Evolutionary conservation across 2,329 filamentous ascomycete genomes (phyloP).

Genomic region (Hymenoscyphus salicellus): DNA sequence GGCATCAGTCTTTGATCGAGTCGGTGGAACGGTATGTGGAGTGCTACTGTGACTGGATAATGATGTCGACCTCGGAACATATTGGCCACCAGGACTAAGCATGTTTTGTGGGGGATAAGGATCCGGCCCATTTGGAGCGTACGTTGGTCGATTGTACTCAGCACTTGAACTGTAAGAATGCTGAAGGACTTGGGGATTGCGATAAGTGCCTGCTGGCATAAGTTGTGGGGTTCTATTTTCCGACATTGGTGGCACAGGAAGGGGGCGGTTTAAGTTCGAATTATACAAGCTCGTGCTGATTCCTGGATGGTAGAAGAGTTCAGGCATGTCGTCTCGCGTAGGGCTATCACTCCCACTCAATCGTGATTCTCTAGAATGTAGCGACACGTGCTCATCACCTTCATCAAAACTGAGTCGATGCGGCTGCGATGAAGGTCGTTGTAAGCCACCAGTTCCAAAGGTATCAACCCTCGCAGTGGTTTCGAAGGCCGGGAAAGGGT

Average conservation of each 20-base stretch:
- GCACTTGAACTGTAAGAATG: slow-evolving; percentile 47
- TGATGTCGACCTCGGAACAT: slow-evolving; percentile 73
- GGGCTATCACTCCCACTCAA: slow-evolving; percentile 60
- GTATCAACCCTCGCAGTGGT: slow-evolving; percentile 63
- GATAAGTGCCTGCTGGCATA: slow-evolving; percentile 59
- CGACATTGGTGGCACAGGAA: slow-evolving; percentile 53
- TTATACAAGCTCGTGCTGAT: slow-evolving; percentile 56
- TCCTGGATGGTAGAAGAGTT: slow-evolving; percentile 91
- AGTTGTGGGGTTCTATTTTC: slow-evolving; percentile 46
- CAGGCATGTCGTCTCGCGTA: slow-evolving; percentile 70
- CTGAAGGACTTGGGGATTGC: slow-evolving; percentile 50
- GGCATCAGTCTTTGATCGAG: slow-evolving; percentile 89
- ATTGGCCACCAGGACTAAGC: slow-evolving; percentile 38
- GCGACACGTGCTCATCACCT: slow-evolving; percentile 71
- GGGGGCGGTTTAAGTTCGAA: slow-evolving; percentile 56
- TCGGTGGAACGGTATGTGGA: slow-evolving; percentile 75
- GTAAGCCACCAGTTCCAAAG: slow-evolving; percentile 83
- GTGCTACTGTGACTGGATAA: slow-evolving; percentile 78
- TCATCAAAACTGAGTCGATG: slow-evolving; percentile 87
- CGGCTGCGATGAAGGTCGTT: slow-evolving; percentile 68
- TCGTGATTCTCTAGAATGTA: slow-evolving; percentile 50
- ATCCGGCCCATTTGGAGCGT: slow-evolving; percentile 32
- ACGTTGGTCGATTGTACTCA: slow-evolving; percentile 36
- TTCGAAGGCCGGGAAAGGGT: slow-evolving; percentile 54
- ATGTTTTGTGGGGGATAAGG: slow-evolving; percentile 43